Percentiles rank a stretch among this genome's conserved stretches.
Conservation (phyloP, 139 green algal genomes). For the Tetratostichococcus sp. region DNA sequence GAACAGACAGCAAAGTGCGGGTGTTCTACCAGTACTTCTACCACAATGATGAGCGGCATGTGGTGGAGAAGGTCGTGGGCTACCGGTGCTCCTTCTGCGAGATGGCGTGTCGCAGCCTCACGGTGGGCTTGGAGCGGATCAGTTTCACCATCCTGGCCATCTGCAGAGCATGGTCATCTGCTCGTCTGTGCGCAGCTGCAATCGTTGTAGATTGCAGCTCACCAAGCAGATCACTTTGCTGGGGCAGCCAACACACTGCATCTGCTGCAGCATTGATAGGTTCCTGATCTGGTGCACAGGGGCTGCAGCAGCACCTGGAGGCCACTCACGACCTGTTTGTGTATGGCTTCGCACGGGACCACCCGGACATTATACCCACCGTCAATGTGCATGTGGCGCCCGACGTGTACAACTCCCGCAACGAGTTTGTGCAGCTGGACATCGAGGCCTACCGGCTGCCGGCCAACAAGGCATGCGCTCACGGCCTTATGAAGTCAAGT, state of each 20-base stretch:
- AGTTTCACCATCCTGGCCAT: too few species aligned
- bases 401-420: background rate
- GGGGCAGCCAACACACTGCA: too few species aligned
- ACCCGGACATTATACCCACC: background rate
- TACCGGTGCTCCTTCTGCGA: background rate
- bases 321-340: conserved; percentile 7
- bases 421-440: background rate
- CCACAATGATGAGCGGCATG: background rate
- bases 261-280: too few species aligned
- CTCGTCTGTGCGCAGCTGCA: too few species aligned
- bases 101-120: background rate
- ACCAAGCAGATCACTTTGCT: too few species aligned
- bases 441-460: background rate
- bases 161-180: too few species aligned
- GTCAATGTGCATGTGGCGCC: background rate
- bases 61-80: background rate
- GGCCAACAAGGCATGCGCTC: background rate
- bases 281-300: background rate
- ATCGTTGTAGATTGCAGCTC: too few species aligned
- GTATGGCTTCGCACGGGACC: background rate
- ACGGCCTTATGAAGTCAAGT: too few species aligned
- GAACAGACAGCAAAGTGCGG: too few species aligned
- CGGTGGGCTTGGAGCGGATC: background rate
- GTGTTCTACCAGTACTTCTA: background rate
- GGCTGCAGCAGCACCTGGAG: conserved; percentile 5